A percentile compares a stretch with the other conserved stretches of the same genome.
Evolutionary conservation across 2,329 filamentous ascomycete genomes (phyloP).

Genomic region (Lachnellula cervina): DNA sequence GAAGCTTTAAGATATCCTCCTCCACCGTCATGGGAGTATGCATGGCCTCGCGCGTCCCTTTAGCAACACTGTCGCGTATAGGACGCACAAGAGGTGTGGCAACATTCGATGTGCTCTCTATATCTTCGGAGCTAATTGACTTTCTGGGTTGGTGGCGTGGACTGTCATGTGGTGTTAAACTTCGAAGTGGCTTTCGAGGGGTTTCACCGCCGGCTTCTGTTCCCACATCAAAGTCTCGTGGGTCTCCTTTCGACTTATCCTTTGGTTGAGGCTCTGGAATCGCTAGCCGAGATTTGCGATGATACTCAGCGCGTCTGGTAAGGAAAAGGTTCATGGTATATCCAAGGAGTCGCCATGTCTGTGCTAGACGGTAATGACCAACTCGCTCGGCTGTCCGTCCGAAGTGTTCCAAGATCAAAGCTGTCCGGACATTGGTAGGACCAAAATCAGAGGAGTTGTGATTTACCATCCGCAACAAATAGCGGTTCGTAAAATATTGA

Average conservation of each 20-base stretch:
- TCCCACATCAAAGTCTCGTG: constrained; percentile 11
- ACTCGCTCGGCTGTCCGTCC: constrained; percentile 53
- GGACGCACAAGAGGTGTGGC: constrained; percentile 55
- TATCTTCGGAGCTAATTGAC: constrained; percentile 36
- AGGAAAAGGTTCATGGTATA: constrained; percentile 53
- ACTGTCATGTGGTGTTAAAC: constrained; percentile 10
- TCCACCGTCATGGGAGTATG: constrained; percentile 29
- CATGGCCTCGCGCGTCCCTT: constrained; percentile 21
- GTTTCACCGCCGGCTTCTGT: constrained; percentile 22
- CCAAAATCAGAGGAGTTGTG: neutral
- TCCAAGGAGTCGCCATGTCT: constrained; percentile 58
- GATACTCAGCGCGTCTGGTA: constrained; percentile 50
- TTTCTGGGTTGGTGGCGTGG: constrained; percentile 15
- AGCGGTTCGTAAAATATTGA: constrained; percentile 51
- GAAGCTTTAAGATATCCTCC: constrained; percentile 25
- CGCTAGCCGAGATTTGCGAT: constrained; percentile 45
- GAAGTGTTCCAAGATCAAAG: constrained; percentile 50
- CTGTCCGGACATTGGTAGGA: constrained; percentile 36
- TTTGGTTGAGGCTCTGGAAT: constrained; percentile 8
- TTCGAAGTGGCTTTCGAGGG: constrained; percentile 17
- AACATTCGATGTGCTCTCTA: constrained; percentile 59
- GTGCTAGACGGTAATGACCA: constrained; percentile 54
- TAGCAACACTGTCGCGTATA: constrained; percentile 32
- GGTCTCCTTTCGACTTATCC: constrained; percentile 31
- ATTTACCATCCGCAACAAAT: constrained; percentile 47